Percentiles rank a stretch among this genome's conserved stretches.
Conservation (phyloP, 2,329 filamentous ascomycete species). For the Graphilbum ipis-grandicollis region DNA sequence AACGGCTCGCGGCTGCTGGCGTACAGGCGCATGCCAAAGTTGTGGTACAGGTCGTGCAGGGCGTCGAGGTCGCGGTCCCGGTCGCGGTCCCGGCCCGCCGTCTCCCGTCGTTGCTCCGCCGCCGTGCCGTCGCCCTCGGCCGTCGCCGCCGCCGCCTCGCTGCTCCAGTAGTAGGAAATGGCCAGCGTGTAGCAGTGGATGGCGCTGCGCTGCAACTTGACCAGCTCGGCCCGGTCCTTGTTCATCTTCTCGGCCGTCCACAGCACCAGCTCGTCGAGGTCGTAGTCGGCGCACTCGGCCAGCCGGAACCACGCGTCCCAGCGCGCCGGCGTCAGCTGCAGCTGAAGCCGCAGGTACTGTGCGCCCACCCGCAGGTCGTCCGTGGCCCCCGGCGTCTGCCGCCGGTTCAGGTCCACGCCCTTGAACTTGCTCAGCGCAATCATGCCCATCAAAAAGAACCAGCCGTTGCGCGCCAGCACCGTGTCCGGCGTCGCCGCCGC, state of each 20-base stretch:
- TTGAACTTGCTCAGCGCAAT: conserved; percentile 76
- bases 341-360: conserved; percentile 61
- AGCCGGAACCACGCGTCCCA: conserved; percentile 89
- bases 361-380: conserved; percentile 72
- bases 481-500: conserved; percentile 52
- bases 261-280: conserved; percentile 70
- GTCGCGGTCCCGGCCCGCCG: background rate
- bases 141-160: background rate
- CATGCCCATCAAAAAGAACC: conserved; percentile 85
- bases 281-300: conserved; percentile 73
- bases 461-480: conserved; percentile 61
- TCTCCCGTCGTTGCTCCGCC: background rate
- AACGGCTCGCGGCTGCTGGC: conserved; percentile 45
- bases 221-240: conserved; percentile 57
- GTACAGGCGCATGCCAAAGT: conserved; percentile 44
- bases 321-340: conserved; percentile 64
- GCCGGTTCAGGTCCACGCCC: conserved; percentile 49
- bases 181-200: conserved; percentile 63
- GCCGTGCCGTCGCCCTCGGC: conserved; percentile 13
- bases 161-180: conserved; percentile 29
- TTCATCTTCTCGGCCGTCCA: conserved; percentile 90
- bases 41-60: conserved; percentile 40
- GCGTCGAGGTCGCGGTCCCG: conserved; percentile 30
- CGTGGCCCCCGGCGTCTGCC: conserved; percentile 60
- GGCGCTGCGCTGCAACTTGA: conserved; percentile 58